These are phyloP conservation scores for Asterochloris erici DNA, from an alignment of 139 green algal species.

Conservation along the genomic window DNA sequence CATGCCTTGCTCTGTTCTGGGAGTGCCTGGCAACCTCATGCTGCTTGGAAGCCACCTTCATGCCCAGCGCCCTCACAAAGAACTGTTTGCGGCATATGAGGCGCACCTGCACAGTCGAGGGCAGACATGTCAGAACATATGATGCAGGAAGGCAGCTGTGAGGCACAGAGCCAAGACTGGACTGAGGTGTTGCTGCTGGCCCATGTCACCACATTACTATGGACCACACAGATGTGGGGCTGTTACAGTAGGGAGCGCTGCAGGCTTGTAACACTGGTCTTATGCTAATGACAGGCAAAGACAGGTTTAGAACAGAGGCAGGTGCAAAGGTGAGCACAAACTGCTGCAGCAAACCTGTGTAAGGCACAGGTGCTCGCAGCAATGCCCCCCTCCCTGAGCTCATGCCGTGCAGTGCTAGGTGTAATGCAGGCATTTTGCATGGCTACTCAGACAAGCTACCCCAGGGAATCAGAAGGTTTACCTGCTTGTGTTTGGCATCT, in stretches of 20 bases:
- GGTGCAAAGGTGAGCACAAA: no score
- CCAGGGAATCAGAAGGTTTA: no score
- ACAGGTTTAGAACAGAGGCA: no score
- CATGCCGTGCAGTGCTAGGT: no score
- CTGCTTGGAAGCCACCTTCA: constrained; percentile 61
- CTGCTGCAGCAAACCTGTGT: no score
- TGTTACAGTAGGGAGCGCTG: background rate
- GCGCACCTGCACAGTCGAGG: constrained; percentile 49
- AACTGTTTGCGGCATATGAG: constrained; percentile 68
- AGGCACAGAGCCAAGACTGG: background rate
- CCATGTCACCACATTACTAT: background rate
- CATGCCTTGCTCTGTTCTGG: background rate
- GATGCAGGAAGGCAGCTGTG: background rate
- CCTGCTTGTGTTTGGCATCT: no score
- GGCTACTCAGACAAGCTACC: no score
- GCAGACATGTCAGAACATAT: background rate
- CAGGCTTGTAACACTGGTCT: background rate
- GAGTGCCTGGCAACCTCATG: background rate
- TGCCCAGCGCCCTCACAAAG: constrained; percentile 56
- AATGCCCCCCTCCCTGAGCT: no score
- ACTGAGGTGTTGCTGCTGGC: background rate
- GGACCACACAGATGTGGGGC: background rate
- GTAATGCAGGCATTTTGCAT: no score
- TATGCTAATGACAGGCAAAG: background rate
- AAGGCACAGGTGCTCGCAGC: no score